Conservation (phyloP, 2,329 filamentous ascomycete species). For the Hypomyces perniciosus region DNA sequence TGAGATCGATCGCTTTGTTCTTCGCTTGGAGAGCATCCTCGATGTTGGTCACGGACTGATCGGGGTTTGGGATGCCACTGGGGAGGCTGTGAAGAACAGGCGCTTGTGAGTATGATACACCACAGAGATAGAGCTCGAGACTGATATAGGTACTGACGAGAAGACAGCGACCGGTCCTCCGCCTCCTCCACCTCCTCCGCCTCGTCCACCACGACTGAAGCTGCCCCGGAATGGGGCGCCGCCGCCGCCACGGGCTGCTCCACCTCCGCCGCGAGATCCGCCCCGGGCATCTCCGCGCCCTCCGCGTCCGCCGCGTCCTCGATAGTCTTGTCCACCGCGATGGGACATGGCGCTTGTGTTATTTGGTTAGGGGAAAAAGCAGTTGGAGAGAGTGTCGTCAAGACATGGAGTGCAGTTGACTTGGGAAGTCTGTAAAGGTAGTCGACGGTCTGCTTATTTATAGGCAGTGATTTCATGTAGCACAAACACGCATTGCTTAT, state of each 20-base stretch:
- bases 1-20: not conserved
- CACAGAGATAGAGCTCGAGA: not conserved
- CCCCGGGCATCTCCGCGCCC: not conserved
- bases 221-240: not conserved
- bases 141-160: constrained; percentile 8
- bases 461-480: too few species aligned
- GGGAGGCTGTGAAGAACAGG: not conserved
- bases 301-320: constrained; percentile 2
- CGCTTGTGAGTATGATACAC: not conserved
- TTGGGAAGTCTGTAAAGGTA: too few species aligned
- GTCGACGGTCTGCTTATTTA: too few species aligned
- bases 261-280: not conserved
- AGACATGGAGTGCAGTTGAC: too few species aligned
- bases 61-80: constrained; percentile 4
- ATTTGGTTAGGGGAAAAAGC: too few species aligned
- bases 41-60: not conserved
- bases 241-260: not conserved
- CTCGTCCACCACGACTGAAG: not conserved
- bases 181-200: constrained; percentile 7
- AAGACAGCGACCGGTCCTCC: not conserved
- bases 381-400: too few species aligned
- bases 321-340: not conserved
- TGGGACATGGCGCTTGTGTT: too few species aligned
- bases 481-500: too few species aligned
- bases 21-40: constrained; percentile 6